Conservation (phyloP, 129 eudicot genomes). For the Gnaphalium uliginosum region DNA sequence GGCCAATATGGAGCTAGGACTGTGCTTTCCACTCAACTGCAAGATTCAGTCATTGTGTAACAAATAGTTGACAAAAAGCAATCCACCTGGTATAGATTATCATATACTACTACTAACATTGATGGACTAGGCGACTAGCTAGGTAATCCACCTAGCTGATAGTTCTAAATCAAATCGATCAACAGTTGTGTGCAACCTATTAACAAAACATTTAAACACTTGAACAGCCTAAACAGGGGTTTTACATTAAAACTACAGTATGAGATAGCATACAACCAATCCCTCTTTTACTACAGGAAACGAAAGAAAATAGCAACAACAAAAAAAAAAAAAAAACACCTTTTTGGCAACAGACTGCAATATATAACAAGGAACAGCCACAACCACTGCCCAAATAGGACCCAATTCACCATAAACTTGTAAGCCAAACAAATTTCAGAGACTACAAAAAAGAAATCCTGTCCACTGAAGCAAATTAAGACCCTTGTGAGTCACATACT, state of each 20-base stretch:
- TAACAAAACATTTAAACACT: neutral
- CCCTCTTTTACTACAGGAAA: neutral
- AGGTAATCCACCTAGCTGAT: neutral
- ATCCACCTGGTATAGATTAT: neutral
- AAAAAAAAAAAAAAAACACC: neutral
- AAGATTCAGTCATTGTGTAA: neutral
- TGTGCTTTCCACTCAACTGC: too few relatives aligned
- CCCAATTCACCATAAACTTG: slow-evolving; percentile 25
- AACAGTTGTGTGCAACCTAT: neutral
- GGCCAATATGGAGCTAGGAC: too few relatives aligned
- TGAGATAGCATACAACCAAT: neutral
- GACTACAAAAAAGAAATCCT: slow-evolving; percentile 31
- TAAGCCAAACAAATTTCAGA: slow-evolving; percentile 25
- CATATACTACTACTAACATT: neutral
- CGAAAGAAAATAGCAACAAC: neutral
- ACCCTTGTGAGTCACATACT: slow-evolving; percentile 27
- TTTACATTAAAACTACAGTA: neutral
- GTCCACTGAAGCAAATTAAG: slow-evolving; percentile 26
- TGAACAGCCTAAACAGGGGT: neutral
- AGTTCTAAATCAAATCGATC: neutral
- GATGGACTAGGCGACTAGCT: neutral
- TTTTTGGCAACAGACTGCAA: slow-evolving; percentile 4
- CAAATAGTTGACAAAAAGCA: neutral
- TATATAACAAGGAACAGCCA: slow-evolving; percentile 1
- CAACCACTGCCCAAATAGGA: slow-evolving; percentile 10